These are phyloP conservation scores for Centaurea solstitialis DNA, from an alignment of 129 eudicot species.

Conservation along the genomic window DNA sequence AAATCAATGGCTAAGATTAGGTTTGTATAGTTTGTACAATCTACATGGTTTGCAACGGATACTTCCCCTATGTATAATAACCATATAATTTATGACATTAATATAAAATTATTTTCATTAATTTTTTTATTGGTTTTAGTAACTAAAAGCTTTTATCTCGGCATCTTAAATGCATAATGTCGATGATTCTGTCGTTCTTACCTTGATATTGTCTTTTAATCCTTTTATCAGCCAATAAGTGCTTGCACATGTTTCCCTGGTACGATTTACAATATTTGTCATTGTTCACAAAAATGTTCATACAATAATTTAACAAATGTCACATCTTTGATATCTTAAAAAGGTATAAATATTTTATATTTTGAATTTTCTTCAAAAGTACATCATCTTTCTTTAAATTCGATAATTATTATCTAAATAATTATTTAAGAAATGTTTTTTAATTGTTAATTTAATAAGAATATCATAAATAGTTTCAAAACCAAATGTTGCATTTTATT, in stretches of 20 bases:
- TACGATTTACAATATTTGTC: background rate
- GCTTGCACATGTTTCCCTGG: slow-evolving; percentile 36
- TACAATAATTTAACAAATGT: background rate
- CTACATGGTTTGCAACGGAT: too few species aligned
- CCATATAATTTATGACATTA: background rate
- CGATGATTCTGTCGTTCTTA: slow-evolving; percentile 20
- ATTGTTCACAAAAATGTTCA: background rate
- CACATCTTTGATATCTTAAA: background rate
- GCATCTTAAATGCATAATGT: background rate
- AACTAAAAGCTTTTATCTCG: slow-evolving; percentile 3
- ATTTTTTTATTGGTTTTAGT: too few species aligned
- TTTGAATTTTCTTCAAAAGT: background rate
- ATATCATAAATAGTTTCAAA: background rate
- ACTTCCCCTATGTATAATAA: background rate
- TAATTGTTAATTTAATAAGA: background rate
- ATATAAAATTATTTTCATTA: too few species aligned
- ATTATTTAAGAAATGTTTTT: too few species aligned
- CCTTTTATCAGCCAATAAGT: slow-evolving; percentile 30
- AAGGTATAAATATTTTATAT: background rate
- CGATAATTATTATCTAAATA: background rate
- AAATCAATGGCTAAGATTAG: too few species aligned
- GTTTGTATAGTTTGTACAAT: too few species aligned
- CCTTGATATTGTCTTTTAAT: slow-evolving; percentile 33
- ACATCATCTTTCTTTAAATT: background rate
- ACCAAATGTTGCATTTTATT: background rate